Evolutionary conservation across 2,329 filamentous ascomycete species (phyloP).

Genomic region (Penicillium sp.): DNA sequence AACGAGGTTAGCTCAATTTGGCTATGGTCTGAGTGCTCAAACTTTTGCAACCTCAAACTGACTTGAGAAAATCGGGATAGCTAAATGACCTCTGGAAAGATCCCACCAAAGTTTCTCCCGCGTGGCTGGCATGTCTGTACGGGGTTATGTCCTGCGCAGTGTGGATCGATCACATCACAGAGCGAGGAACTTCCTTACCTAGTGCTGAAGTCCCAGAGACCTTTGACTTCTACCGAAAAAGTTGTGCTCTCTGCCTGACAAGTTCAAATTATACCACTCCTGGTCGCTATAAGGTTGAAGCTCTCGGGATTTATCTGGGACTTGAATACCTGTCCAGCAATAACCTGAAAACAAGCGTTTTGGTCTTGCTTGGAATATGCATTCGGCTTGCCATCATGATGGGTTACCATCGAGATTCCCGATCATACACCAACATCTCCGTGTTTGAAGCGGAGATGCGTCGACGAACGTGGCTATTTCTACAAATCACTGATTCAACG

Average conservation of each 20-base stretch:
- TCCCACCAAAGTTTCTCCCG: constrained; percentile 9
- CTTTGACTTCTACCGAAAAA: constrained; percentile 46
- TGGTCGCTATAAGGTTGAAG: constrained; percentile 26
- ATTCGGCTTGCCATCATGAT: constrained; percentile 60
- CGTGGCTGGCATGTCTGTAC: constrained; percentile 21
- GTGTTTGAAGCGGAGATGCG: constrained; percentile 58
- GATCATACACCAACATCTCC: constrained; percentile 52
- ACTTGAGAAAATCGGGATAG: not conserved
- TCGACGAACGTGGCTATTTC: constrained; percentile 38
- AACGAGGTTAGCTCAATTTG: constrained; percentile 10
- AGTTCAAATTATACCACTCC: constrained; percentile 24
- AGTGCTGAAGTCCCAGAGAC: constrained; percentile 8
- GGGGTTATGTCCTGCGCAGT: constrained; percentile 18
- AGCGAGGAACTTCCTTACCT: constrained; percentile 1
- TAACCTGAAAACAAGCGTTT: constrained; percentile 48
- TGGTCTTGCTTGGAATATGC: constrained; percentile 55
- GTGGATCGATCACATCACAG: constrained; percentile 17
- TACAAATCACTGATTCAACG: constrained; percentile 57
- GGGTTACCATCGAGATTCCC: constrained; percentile 59
- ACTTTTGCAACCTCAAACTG: not conserved
- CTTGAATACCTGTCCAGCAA: constrained; percentile 21
- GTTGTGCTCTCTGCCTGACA: constrained; percentile 20
- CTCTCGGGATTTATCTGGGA: constrained; percentile 17
- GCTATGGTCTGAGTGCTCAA: no score
- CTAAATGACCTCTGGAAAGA: constrained; percentile 19